Base-by-base conservation (phyloP, 2,329 filamentous ascomycete genomes). In the Exophiala aquamarina region DNA sequence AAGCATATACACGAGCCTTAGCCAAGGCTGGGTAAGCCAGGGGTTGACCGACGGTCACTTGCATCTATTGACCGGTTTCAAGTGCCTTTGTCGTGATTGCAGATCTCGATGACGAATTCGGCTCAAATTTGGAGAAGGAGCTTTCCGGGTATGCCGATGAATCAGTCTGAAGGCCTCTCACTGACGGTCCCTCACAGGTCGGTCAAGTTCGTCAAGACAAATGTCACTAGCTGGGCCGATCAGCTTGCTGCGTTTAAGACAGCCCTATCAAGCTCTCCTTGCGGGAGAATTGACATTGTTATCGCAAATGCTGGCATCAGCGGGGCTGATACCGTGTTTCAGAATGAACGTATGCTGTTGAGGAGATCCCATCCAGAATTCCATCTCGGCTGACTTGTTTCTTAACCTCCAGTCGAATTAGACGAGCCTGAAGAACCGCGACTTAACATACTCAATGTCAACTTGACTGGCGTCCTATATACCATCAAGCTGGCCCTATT, bases 231-330 rank as follows among this genome's bases (percentile, higher is more conserved):
- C 53, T 87, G 82, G 81, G 69, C 80, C 31, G 79, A 78, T 5
- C 83, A 87, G 60, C 77, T 83, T 41, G 68, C 73, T 23, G 70
- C 86, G 34, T 88, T 87, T 71, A 78, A 79, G 38, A 65, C 73
- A 41, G 81, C 82, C 4, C 66, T 73, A 34, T 68, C 70, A 41
- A 66, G 77, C 44, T 82, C 78, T 48, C 73, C 72, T 0, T 70
- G 76, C 41, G 72, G 74, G n/a, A 73, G 74, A 14, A 75, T 86
- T 52, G 81, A 86, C 63, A 70, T 75, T 14, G 82, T 86, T 3
- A 79, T 86, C 36, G 81, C 83, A 50, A 86, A 85, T 61, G 84
- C 84, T 0, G 84, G 84, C 38, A 77, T 86, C 54, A 70, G 73
- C 34, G 73, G 75, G 20, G 61, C 61, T 33, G 49, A 49, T 26